Evolutionary conservation across 805 yeast genomes (phyloP), one percentile per base, ranked within the genome.

Genomic region (Pichia ethanolica): DNA sequence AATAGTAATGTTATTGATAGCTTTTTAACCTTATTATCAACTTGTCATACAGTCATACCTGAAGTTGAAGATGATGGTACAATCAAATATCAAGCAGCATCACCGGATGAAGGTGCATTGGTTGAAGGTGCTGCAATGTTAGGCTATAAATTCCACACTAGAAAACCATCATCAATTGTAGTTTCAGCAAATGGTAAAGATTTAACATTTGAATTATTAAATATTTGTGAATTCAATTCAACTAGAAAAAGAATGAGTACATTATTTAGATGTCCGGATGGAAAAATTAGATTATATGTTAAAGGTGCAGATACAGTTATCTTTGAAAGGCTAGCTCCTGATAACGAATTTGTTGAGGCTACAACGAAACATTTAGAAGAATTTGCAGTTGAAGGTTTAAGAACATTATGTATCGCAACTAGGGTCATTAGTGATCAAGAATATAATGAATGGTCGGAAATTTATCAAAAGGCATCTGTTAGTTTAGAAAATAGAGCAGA

Each of bases 271-370:
- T 85, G 95, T 58, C 98, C 99, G 0, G 98, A 93, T 71, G 97
- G 97, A 1, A 72, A 82, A 14, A 87, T 93, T 44, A 75, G 95
- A 52, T 69, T 93, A 40, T 89, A 86, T 62, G 89, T 96, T 63
- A 93, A 93, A 66, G 99, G 99, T 62, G 99, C 99, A 5, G 99
- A 93, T 64, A 88, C 96, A 25, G 99, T 93, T 1, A 89, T 93
- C 51, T 69, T 91, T 55, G 97, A 90, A 65, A 79, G 99, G 57
- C 71, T 93, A 36, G 74, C 81, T 0, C 73, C 74, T 25, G 75
- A 74, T 27, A 89, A 86, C 56, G 90, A 88, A n/a, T 90, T 82
- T 65, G 84, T 87, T 1, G 84, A 83, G 8, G 78, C 90, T 0
- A 91, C 97, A 0, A 73, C 86, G 50, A 79, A 86, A 49, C 97